Conservation (phyloP, 1,284 basidiomycete species). For the Ustilago tritici region DNA sequence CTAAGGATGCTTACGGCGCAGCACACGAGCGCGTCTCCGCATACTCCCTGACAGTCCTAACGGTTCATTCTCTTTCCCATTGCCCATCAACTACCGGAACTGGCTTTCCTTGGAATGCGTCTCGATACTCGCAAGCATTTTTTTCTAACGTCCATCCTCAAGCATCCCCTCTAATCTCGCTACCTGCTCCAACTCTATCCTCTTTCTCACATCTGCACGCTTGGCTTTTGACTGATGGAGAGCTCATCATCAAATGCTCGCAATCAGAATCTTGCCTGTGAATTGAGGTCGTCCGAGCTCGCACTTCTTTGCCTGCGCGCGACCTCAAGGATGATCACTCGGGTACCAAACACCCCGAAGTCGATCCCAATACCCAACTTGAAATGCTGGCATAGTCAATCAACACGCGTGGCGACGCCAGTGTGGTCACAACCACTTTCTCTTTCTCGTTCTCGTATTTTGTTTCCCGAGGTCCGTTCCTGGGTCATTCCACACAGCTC, state of each 20-base stretch:
- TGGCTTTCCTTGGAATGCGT: conserved; percentile 15
- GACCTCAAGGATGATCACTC: neutral
- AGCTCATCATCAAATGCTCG: conserved; percentile 5
- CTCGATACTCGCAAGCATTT: conserved; percentile 26
- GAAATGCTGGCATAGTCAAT: neutral
- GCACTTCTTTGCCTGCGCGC: neutral
- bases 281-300: neutral
- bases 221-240: neutral
- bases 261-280: neutral
- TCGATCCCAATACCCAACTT: neutral
- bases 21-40: conserved; percentile 6
- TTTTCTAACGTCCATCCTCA: conserved; percentile 2
- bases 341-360: neutral
- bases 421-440: neutral
- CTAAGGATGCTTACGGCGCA: conserved; percentile 3
- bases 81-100: neutral
- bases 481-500: conserved; percentile 5
- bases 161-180: conserved; percentile 10
- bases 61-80: neutral
- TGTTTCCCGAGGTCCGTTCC: conserved; percentile 2
- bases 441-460: neutral
- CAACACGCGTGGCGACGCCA: neutral
- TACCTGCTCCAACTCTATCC: neutral
- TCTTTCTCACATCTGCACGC: neutral
- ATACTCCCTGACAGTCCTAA: neutral